Conservation (phyloP, 805 yeast genomes). For the Brettanomyces naardenensis region DNA sequence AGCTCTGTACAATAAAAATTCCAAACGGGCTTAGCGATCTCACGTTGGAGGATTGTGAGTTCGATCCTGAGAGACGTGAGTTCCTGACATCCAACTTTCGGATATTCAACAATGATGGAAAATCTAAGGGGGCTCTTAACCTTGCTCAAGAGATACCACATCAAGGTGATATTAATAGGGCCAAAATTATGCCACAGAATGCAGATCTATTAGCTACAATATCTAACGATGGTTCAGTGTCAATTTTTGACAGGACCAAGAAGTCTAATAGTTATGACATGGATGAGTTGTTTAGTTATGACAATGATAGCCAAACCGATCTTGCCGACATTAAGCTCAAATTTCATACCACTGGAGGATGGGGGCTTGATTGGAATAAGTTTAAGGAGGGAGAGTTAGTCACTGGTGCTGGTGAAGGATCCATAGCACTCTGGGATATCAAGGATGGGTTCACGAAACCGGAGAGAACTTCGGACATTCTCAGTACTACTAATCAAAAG, state of each 20-base stretch:
- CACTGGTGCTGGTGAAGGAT: conserved; percentile 58
- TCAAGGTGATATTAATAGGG: conserved; percentile 64
- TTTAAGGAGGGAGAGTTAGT: conserved; percentile 51
- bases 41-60: conserved; percentile 19
- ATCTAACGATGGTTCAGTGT: conserved; percentile 56
- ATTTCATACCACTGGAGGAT: conserved; percentile 43
- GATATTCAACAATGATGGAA: conserved; percentile 3
- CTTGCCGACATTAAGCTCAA: conserved; percentile 19
- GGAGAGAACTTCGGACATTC: conserved; percentile 1
- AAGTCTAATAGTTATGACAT: conserved; percentile 46
- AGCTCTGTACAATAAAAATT: conserved; percentile 7
- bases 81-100: conserved; percentile 15
- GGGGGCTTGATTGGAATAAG: conserved; percentile 71
- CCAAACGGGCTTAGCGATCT: not conserved
- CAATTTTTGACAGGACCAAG: conserved; percentile 75
- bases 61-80: conserved; percentile 28
- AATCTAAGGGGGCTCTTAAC: conserved; percentile 3
- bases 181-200: conserved; percentile 75
- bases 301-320: conserved; percentile 8
- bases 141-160: conserved; percentile 55
- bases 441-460: conserved; percentile 15
- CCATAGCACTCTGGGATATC: conserved; percentile 62
- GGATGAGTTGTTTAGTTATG: conserved; percentile 7
- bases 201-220: conserved; percentile 75
- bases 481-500: not conserved